These are phyloP conservation scores for Auxenochlorella pyrenoidosa DNA, from an alignment of 139 green algal genomes.

Conservation along the genomic window DNA sequence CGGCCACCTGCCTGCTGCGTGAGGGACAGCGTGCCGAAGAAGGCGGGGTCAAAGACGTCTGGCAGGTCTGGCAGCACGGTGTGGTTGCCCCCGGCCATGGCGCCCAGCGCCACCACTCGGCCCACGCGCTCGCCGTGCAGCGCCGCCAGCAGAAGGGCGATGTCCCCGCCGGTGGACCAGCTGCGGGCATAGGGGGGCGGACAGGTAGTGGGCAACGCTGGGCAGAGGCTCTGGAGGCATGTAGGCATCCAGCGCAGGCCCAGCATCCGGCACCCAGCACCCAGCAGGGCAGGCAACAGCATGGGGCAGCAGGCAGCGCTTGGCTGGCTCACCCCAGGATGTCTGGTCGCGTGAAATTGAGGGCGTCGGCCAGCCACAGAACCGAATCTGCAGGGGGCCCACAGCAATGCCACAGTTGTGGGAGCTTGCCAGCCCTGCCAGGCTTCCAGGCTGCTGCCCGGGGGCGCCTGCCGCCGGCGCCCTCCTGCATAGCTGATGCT, in stretches of 20 bases:
- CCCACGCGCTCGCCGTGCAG: background rate
- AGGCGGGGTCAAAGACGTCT: constrained; percentile 37
- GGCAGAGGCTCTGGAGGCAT: too few relatives aligned
- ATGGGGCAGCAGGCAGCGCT: background rate
- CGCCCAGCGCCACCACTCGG: background rate
- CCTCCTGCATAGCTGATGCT: too few relatives aligned
- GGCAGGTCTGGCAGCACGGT: constrained; percentile 55
- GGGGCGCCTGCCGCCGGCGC: too few relatives aligned
- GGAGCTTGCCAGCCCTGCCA: too few relatives aligned
- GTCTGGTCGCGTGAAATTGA: background rate
- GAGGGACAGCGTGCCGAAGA: background rate
- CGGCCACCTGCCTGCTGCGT: background rate
- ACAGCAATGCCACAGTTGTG: too few relatives aligned
- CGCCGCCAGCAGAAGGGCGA: constrained; percentile 3
- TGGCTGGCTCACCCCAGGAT: background rate
- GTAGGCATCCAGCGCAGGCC: too few relatives aligned
- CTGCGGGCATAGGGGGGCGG: background rate
- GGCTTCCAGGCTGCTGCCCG: too few relatives aligned
- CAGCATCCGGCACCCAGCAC: background rate
- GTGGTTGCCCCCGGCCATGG: background rate
- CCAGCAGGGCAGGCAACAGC: too few relatives aligned
- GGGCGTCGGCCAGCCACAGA: background rate
- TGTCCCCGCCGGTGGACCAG: background rate
- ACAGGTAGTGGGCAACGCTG: too few relatives aligned
- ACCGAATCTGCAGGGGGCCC: background rate